Conservation (phyloP, 805 yeast genomes). For the Candida silvatica region DNA sequence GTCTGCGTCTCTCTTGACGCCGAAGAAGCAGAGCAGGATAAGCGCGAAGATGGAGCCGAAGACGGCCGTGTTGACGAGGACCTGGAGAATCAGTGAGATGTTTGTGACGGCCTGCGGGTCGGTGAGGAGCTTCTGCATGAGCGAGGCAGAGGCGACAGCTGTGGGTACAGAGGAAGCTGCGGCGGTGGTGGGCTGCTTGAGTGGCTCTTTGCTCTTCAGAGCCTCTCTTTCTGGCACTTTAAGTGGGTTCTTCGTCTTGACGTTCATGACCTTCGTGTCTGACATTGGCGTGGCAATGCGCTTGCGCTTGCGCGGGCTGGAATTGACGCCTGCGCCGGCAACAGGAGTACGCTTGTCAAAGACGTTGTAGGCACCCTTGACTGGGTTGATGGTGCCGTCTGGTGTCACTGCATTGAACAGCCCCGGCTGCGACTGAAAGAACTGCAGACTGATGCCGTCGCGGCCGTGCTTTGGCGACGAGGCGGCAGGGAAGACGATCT, state of each 20-base stretch:
- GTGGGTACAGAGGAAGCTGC: constrained; percentile 4
- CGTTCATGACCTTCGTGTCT: neutral
- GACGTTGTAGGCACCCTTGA: constrained; percentile 22
- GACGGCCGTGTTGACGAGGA: constrained; percentile 17
- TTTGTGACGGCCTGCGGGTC: constrained; percentile 22
- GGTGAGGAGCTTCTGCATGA: constrained; percentile 10
- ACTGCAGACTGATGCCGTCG: constrained; percentile 13
- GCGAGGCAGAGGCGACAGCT: neutral
- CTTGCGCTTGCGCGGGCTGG: constrained; percentile 11
- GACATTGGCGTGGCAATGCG: constrained; percentile 6
- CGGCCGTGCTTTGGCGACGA: constrained; percentile 4
- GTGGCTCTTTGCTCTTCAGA: constrained; percentile 1
- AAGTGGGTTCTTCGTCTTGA: neutral
- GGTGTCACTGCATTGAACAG: constrained; percentile 11
- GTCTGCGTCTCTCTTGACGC: constrained; percentile 49
- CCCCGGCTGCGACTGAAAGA: constrained; percentile 17
- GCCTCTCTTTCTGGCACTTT: neutral
- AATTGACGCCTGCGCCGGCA: constrained; percentile 4
- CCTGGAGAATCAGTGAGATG: constrained; percentile 18
- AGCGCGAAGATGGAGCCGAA: constrained; percentile 12
- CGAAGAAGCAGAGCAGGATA: constrained; percentile 14
- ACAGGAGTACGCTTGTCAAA: constrained; percentile 15
- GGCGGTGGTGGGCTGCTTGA: neutral
- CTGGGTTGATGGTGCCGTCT: constrained; percentile 17
- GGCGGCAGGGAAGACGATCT: constrained; percentile 9